phyloP scores from a whole-genome alignment of 306 rosid genomes.

The Quercus robur region DNA sequence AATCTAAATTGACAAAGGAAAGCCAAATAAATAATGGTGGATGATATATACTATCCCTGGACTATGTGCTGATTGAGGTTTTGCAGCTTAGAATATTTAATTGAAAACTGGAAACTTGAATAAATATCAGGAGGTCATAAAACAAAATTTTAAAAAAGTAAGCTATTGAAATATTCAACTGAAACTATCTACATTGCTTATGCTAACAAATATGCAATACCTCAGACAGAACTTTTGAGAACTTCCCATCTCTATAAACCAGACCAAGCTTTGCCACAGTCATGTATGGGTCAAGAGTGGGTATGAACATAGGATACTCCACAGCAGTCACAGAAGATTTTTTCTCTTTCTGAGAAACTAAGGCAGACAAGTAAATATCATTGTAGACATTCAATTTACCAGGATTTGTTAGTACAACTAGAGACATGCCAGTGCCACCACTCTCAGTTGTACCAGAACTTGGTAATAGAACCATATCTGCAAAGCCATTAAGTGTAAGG shows the following conservation, averaged over 20 bases:
- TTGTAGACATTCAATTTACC: slow-evolving; percentile 73
- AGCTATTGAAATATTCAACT: slow-evolving; percentile 4
- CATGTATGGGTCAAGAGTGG: slow-evolving; percentile 65
- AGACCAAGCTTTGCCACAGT: slow-evolving; percentile 58
- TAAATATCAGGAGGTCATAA: neutral
- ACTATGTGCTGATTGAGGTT: neutral
- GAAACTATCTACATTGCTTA: neutral
- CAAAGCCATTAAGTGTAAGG: slow-evolving; percentile 73
- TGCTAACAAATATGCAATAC: slow-evolving; percentile 35
- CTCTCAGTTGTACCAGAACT: slow-evolving; percentile 36
- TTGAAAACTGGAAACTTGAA: neutral
- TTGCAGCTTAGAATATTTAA: neutral
- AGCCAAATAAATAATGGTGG: neutral
- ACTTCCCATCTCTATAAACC: slow-evolving; percentile 41
- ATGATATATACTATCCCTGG: neutral
- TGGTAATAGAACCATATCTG: slow-evolving; percentile 66
- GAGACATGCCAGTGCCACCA: slow-evolving; percentile 39
- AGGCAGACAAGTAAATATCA: slow-evolving; percentile 46
- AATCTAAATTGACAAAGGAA: slow-evolving; percentile 36
- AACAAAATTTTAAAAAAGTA: neutral
- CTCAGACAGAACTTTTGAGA: slow-evolving; percentile 51
- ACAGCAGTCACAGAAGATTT: slow-evolving; percentile 32
- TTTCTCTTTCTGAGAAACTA: slow-evolving; percentile 48
- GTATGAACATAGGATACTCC: slow-evolving; percentile 56
- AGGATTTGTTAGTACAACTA: slow-evolving; percentile 70